These are phyloP conservation scores for Suillus alpinus DNA, from an alignment of 768 basidiomycete genomes.

Conservation along the genomic window DNA sequence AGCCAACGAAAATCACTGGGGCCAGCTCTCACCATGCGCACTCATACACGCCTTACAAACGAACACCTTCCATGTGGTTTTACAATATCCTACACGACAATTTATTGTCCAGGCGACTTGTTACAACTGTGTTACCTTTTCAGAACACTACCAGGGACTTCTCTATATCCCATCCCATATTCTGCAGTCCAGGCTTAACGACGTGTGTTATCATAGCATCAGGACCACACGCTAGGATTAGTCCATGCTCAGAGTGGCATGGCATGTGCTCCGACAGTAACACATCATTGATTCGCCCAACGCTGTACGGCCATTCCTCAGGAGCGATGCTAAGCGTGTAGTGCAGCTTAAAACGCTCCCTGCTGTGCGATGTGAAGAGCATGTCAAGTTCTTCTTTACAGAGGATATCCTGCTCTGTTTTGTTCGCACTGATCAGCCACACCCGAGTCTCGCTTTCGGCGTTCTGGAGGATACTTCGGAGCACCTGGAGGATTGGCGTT, in stretches of 20 bases:
- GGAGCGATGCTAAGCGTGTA: slow-evolving; percentile 39
- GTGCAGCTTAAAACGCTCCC: slow-evolving; percentile 37
- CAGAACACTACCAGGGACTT: slow-evolving; percentile 34
- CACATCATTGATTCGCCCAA: slow-evolving; percentile 38
- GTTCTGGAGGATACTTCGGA: slow-evolving; percentile 46
- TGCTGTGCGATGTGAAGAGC: slow-evolving; percentile 27
- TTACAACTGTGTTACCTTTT: slow-evolving; percentile 4
- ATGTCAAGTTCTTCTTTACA: slow-evolving; percentile 47
- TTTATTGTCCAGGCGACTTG: background rate
- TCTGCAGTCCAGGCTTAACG: slow-evolving; percentile 30
- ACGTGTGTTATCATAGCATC: slow-evolving; percentile 34
- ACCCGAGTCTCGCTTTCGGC: slow-evolving; percentile 36
- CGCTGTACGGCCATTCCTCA: slow-evolving; percentile 37
- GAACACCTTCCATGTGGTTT: background rate
- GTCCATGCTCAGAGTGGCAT: slow-evolving; percentile 30
- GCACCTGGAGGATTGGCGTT: slow-evolving; percentile 57
- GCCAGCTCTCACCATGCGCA: background rate
- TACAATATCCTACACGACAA: background rate
- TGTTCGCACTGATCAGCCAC: slow-evolving; percentile 50
- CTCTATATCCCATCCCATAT: slow-evolving; percentile 36
- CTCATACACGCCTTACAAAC: background rate
- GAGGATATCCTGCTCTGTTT: slow-evolving; percentile 48
- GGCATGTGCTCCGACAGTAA: slow-evolving; percentile 44
- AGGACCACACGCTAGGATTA: slow-evolving; percentile 54
- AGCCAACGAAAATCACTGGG: background rate